Base-by-base conservation (phyloP, 2,329 filamentous ascomycete species). In the Alternaria brassicae region DNA sequence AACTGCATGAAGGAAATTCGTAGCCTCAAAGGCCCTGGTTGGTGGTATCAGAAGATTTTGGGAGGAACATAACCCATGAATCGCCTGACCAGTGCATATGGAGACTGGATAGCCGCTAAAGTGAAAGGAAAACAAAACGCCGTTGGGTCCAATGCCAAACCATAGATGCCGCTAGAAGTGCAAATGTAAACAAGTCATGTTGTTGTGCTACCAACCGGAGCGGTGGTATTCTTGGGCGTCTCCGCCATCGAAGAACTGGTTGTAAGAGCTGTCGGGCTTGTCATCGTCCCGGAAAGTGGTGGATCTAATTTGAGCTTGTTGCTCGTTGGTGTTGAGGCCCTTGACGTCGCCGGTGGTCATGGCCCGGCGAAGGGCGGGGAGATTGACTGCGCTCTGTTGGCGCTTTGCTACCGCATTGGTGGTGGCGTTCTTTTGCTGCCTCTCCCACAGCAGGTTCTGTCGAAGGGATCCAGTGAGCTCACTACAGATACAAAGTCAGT, bases 401-500 rank as follows among this genome's bases (percentile, higher is more conserved):
- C 94, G 88, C 83, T 97, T 96, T 58, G 97, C 84, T 54, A 94
- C 91, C 1, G 93, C 92, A 65, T 94, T 93, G 71, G 89, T 91
- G 7, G 92, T 94, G 32, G 91, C 90, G 59, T 92, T 92, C 85
- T 95, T 96, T 75, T 98, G 94, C 74, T 96, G 92, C 52, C 95
- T 90, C 78, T 99, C 95, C 91, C 92, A 96, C 15, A 98, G 86
- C 15, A 99, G 88, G 71, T 97, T 91, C 69, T 93, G 91, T 21
- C 95, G 88, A 3, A 99, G 88, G 21, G 92, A 96, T 76, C 97
- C 93, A 2, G 94, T 97, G 54, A 99, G 83, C 81, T 99, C 95
- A 0, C 92, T 96, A n/a, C 3, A 39, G 19, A 17, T 21, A 8
- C 5, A 8, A 0, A 39, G 36, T 21, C 8, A 30, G 28, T 30